Percentiles rank a stretch among this genome's conserved stretches.
These are phyloP conservation scores for Apiotrichum gracile DNA, from an alignment of 1,284 basidiomycete genomes.

Conservation along the genomic window DNA sequence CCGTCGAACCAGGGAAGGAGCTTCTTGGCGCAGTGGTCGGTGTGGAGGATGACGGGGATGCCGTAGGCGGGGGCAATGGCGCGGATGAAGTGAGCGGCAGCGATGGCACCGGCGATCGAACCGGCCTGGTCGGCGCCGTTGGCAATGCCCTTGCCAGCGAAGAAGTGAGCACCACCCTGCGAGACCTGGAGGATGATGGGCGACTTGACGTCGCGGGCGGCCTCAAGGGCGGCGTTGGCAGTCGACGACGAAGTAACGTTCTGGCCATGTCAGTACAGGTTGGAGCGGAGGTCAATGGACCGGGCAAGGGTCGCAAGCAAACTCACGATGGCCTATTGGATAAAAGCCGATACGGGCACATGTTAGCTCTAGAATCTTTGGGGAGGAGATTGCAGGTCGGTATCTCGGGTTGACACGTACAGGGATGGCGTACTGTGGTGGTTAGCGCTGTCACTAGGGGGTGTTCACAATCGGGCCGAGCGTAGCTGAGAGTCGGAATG, in stretches of 20 bases:
- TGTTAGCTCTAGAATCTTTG: background rate
- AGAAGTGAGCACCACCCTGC: conserved; percentile 94
- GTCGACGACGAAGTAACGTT: conserved; percentile 84
- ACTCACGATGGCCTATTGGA: conserved; percentile 61
- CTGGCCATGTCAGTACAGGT: conserved; percentile 17
- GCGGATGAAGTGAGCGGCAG: conserved; percentile 89
- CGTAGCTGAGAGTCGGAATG: background rate
- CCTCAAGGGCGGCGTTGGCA: conserved; percentile 81
- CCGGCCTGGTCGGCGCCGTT: conserved; percentile 82
- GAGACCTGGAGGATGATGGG: conserved; percentile 98
- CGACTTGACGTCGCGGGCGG: conserved; percentile 85
- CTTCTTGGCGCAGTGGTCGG: conserved; percentile 98
- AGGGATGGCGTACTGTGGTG: conserved; percentile 69
- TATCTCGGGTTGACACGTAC: conserved; percentile 61
- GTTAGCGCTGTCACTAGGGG: conserved; percentile 7
- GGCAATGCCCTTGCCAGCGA: conserved; percentile 90
- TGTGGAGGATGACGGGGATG: conserved; percentile 95
- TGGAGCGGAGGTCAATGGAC: background rate
- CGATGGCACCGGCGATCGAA: conserved; percentile 86
- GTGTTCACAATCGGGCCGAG: background rate
- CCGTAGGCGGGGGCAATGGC: conserved; percentile 82
- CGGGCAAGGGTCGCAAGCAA: background rate
- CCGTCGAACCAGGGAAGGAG: conserved; percentile 98
- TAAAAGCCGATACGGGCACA: background rate
- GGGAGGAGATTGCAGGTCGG: background rate